phyloP scores from a whole-genome alignment of 129 eudicot genomes.

The Tanacetum coccineum region DNA sequence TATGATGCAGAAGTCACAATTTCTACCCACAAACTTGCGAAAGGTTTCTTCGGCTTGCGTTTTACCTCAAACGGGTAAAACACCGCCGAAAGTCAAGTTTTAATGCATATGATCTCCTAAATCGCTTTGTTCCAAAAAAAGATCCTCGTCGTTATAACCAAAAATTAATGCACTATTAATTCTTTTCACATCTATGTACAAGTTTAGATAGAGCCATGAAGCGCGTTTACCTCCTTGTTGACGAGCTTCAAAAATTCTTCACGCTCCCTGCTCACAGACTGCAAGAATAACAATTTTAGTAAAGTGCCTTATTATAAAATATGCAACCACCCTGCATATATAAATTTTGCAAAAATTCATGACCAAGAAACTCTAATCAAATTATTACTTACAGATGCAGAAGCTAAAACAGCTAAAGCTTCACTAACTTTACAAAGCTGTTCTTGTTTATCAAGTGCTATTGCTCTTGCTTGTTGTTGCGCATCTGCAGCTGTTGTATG shows the following conservation, averaged over 20 bases:
- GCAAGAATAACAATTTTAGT: conserved; percentile 33
- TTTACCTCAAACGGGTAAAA: neutral
- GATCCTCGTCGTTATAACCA: too few species aligned
- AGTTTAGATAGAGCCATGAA: neutral
- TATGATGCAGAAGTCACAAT: neutral
- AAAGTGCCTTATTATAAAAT: neutral
- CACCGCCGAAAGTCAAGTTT: neutral
- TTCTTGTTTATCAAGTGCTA: conserved; percentile 75
- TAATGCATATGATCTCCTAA: conserved; percentile 1
- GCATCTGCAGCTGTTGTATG: conserved; percentile 61
- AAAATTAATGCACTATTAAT: neutral
- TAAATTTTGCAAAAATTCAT: conserved; percentile 7
- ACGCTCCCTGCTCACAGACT: conserved; percentile 98
- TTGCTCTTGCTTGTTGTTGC: conserved; percentile 60
- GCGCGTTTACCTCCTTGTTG: conserved; percentile 71
- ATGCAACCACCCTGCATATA: conserved; percentile 6
- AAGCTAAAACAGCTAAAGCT: conserved; percentile 94
- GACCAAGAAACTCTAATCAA: neutral
- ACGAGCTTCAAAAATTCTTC: conserved; percentile 96
- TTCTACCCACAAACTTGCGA: neutral
- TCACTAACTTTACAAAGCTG: conserved; percentile 91
- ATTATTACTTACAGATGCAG: conserved; percentile 75
- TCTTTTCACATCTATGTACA: neutral
- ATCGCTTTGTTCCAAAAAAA: too few species aligned
- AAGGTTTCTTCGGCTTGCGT: conserved; percentile 1